phyloP scores from a whole-genome alignment of 345 rosid genomes.

The Rhodamnia rubescens region DNA sequence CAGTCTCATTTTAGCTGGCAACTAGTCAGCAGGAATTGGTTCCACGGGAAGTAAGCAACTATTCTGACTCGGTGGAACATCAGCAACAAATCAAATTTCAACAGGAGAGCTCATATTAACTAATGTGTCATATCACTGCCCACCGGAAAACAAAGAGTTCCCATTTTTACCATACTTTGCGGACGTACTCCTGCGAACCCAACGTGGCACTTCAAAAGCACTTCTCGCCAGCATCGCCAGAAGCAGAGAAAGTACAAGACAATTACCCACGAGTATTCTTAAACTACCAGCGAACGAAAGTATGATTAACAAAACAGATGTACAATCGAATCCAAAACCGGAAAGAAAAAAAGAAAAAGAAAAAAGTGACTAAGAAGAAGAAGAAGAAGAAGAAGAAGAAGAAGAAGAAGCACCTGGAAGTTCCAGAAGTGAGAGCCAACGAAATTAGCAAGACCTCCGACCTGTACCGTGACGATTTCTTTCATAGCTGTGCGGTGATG shows the following conservation, averaged over 20 bases:
- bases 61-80: background rate
- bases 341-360: background rate
- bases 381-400: background rate
- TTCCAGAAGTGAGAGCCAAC: constrained; percentile 99
- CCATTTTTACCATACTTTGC: background rate
- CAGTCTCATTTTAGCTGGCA: background rate
- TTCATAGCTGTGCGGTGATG: constrained; percentile 26
- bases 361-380: background rate
- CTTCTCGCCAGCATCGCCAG: background rate
- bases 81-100: background rate
- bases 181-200: background rate
- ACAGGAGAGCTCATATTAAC: background rate
- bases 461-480: constrained; percentile 78
- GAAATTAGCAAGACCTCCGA: constrained; percentile 79
- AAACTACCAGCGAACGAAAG: background rate
- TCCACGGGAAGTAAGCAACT: background rate
- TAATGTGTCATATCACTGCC: background rate
- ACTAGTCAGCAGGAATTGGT: background rate
- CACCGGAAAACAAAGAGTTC: background rate
- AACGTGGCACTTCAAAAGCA: background rate
- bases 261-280: background rate
- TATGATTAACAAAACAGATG: background rate
- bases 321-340: background rate
- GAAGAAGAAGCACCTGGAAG: constrained; percentile 49
- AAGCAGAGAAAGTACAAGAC: background rate